These are phyloP conservation scores for Dissophora ornata DNA, from an alignment of 192 early-diverging fungal species.

Conservation along the genomic window DNA sequence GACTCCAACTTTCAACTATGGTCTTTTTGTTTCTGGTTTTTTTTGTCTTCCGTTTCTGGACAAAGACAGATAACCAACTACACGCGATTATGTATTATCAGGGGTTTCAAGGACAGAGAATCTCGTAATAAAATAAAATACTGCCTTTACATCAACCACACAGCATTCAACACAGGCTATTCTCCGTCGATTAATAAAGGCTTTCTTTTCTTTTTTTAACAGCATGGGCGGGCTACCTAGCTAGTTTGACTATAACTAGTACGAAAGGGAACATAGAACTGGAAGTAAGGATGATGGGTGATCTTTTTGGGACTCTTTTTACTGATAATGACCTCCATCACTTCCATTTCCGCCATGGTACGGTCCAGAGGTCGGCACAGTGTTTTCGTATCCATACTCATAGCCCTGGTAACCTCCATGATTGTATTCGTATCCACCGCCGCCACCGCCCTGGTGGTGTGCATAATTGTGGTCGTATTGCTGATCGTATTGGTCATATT, in stretches of 20 bases:
- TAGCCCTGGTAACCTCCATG: constrained; percentile 21
- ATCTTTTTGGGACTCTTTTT: background rate
- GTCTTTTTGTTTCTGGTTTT: background rate
- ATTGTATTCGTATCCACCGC: constrained; percentile 28
- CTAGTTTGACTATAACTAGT: too few species aligned
- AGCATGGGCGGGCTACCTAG: background rate
- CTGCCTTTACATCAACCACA: too few species aligned
- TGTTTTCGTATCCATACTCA: constrained; percentile 47
- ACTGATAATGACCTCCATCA: constrained; percentile 27
- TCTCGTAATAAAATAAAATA: too few species aligned
- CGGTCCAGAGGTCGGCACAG: constrained; percentile 23
- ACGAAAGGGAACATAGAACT: background rate
- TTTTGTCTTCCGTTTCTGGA: too few species aligned
- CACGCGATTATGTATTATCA: too few species aligned
- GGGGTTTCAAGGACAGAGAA: too few species aligned
- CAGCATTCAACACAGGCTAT: too few species aligned
- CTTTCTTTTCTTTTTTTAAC: too few species aligned
- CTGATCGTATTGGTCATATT: constrained; percentile 7
- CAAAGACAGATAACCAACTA: background rate
- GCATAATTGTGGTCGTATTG: background rate
- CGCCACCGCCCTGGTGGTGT: background rate
- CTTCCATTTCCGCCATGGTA: constrained; percentile 19
- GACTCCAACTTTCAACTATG: background rate
- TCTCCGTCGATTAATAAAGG: too few species aligned
- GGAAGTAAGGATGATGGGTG: background rate